A percentile compares a stretch with the other conserved stretches of the same genome.
Conservation (phyloP, 495 filamentous ascomycete species). For the Hypoxylon lienhwacheense region DNA sequence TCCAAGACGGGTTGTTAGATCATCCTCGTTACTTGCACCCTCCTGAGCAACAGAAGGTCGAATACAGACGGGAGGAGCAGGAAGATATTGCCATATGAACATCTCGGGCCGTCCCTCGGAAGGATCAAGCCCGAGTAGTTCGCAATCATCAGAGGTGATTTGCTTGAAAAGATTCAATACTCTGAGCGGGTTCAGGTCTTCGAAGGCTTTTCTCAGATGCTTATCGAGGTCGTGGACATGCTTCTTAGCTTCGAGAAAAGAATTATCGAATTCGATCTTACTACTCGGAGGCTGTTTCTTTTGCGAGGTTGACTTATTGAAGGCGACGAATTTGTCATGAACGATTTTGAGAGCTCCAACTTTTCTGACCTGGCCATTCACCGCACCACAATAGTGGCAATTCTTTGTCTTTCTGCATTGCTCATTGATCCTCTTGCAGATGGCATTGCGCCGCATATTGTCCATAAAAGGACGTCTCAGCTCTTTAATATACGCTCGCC, state of each 20-base stretch:
- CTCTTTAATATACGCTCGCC: conserved; percentile 70
- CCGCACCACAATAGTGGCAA: conserved; percentile 72
- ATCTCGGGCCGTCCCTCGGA: conserved; percentile 88
- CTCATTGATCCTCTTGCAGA: conserved; percentile 83
- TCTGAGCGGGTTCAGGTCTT: conserved; percentile 87
- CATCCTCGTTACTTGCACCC: conserved; percentile 88
- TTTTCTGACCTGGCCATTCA: conserved; percentile 91
- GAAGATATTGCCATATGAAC: conserved; percentile 97
- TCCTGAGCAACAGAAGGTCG: conserved; percentile 92
- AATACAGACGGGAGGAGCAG: conserved; percentile 90
- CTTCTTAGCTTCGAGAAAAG: conserved; percentile 74
- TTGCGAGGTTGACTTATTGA: conserved; percentile 79
- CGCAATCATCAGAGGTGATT: conserved; percentile 83
- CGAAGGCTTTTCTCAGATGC: conserved; percentile 84
- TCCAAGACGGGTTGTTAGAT: conserved; percentile 89
- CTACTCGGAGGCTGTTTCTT: conserved; percentile 78
- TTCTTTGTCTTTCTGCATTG: conserved; percentile 81
- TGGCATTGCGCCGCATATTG: conserved; percentile 73
- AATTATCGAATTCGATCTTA: conserved; percentile 80
- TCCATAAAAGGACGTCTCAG: conserved; percentile 82
- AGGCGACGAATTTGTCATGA: conserved; percentile 89
- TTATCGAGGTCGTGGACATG: conserved; percentile 82
- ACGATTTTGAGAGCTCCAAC: conserved; percentile 82
- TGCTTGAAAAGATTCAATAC: conserved; percentile 88
- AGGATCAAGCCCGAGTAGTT: conserved; percentile 85